Evolutionary conservation across 2,329 filamentous ascomycete genomes (phyloP), one percentile per base, ranked within the genome.

Genomic region (Botrytis paeoniae): DNA sequence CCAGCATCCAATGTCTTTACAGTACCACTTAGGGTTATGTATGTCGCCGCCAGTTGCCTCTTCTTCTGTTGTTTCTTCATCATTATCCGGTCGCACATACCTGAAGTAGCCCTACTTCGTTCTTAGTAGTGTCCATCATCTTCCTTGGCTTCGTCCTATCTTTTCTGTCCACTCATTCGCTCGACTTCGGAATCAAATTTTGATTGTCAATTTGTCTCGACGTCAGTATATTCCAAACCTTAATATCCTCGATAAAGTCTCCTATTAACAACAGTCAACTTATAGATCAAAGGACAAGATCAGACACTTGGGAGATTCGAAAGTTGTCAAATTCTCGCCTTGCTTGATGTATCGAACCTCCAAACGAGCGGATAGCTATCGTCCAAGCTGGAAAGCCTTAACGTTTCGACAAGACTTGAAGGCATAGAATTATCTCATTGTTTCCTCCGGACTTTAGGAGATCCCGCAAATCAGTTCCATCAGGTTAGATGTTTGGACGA

Each of bases 401-500:
- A 69, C 41, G 71, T 73, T 76, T 75, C 79, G 76, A 78, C 78
- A 75, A 74, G 65, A 69, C 51, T 68, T 57, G 65, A 41, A 43
- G 70, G 71, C 73, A 75, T 65, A 76, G 74, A 74, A 73, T 69
- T 63, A 75, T 73, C 64, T 65, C 64, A 70, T 77, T 78, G 72
- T 75, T 78, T 75, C 70, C 75, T 76, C 76, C 75, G 75, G 79
- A 69, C 73, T 69, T 72, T 75, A 74, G 71, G 65, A 74, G 74
- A 78, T 79, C 76, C 76, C 76, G 76, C 70, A 75, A 69, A 45
- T 48, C 43, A 57, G 6, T 62, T 41, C 41, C 72, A 74, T 79
- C 76, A 78, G 76, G 76, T 76, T 75, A 75, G 74, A 77, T 78
- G 78, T 80, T 79, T 78, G 75, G 76, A 78, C 72, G 74, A 76